Percentiles rank a stretch among this genome's conserved stretches.
These are phyloP conservation scores for Jamesozyma lodderae DNA, from an alignment of 805 yeast species.

Conservation along the genomic window DNA sequence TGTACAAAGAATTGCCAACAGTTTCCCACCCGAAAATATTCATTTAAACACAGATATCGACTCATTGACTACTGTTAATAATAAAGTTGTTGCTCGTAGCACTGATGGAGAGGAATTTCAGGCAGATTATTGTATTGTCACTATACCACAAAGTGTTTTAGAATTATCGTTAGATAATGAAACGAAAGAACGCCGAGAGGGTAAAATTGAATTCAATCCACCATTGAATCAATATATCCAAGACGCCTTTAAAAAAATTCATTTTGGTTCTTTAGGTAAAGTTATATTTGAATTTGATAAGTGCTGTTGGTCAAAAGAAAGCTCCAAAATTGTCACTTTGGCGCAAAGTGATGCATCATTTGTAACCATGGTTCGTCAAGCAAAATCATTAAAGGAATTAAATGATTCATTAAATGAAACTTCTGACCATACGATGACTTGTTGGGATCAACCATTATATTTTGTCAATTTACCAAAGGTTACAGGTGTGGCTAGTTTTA, in stretches of 20 bases:
- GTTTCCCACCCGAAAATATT: slow-evolving; percentile 35
- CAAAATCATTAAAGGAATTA: slow-evolving; percentile 12
- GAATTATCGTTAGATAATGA: slow-evolving; percentile 28
- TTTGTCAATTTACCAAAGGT: slow-evolving; percentile 51
- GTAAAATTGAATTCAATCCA: slow-evolving; percentile 50
- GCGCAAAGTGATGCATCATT: slow-evolving; percentile 25
- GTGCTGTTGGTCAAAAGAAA: slow-evolving; percentile 49
- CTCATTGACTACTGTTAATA: slow-evolving; percentile 23
- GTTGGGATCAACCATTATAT: slow-evolving; percentile 53
- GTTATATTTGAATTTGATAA: slow-evolving; percentile 57
- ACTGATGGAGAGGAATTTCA: slow-evolving; percentile 25
- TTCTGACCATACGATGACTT: slow-evolving; percentile 13
- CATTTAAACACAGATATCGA: slow-evolving; percentile 35
- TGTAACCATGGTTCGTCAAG: slow-evolving; percentile 15
- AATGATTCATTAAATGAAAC: slow-evolving; percentile 7
- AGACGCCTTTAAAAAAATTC: slow-evolving; percentile 39
- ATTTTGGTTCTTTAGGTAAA: slow-evolving; percentile 66
- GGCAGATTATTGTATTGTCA: slow-evolving; percentile 55
- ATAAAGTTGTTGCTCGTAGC: slow-evolving; percentile 30
- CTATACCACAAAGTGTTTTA: slow-evolving; percentile 70
- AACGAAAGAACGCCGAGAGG: slow-evolving; percentile 16
- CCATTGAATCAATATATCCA: slow-evolving; percentile 39
- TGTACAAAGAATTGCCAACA: slow-evolving; percentile 35
- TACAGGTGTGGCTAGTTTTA: slow-evolving; percentile 43
- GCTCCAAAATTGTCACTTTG: slow-evolving; percentile 42